A percentile compares a stretch with the other conserved stretches of the same genome.
These are phyloP conservation scores for Filobasidium uniguttulatum DNA, from an alignment of 1,284 basidiomycete genomes.

Conservation along the genomic window DNA sequence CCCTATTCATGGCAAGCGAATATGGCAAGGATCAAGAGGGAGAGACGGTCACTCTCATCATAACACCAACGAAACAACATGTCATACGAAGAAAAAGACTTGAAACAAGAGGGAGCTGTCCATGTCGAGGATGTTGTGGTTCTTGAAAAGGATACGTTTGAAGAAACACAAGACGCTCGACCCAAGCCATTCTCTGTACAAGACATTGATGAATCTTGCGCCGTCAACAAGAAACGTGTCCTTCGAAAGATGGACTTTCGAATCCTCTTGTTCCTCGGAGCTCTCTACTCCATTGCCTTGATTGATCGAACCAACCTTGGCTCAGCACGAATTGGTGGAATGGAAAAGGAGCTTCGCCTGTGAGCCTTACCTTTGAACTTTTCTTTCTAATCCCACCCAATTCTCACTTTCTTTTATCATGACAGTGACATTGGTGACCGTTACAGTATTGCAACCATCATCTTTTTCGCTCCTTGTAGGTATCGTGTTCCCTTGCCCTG, in stretches of 20 bases:
- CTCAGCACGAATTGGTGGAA: slow-evolving; percentile 10
- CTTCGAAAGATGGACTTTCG: slow-evolving; percentile 13
- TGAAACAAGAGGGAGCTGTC: too few relatives aligned
- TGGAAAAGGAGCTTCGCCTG: slow-evolving; percentile 9
- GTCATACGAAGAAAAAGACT: too few relatives aligned
- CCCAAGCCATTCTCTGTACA: too few relatives aligned
- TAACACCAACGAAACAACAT: too few relatives aligned
- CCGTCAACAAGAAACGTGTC: slow-evolving; percentile 6
- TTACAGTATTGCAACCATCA: slow-evolving; percentile 30
- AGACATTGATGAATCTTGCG: too few relatives aligned
- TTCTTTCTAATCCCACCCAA: not conserved
- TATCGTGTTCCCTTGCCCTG: not conserved
- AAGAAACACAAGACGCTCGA: too few relatives aligned
- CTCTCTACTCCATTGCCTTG: slow-evolving; percentile 15
- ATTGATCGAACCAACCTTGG: slow-evolving; percentile 14
- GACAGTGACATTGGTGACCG: slow-evolving; percentile 26
- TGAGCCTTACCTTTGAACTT: not conserved
- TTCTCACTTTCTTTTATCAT: too few relatives aligned
- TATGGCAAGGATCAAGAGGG: too few relatives aligned
- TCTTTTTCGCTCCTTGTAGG: slow-evolving; percentile 31
- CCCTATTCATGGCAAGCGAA: too few relatives aligned
- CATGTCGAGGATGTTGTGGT: too few relatives aligned
- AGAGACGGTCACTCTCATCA: too few relatives aligned
- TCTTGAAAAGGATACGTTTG: too few relatives aligned
- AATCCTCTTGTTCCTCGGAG: slow-evolving; percentile 13